Conservation (phyloP, 768 basidiomycete species). For the Lentinula raphanica region DNA sequence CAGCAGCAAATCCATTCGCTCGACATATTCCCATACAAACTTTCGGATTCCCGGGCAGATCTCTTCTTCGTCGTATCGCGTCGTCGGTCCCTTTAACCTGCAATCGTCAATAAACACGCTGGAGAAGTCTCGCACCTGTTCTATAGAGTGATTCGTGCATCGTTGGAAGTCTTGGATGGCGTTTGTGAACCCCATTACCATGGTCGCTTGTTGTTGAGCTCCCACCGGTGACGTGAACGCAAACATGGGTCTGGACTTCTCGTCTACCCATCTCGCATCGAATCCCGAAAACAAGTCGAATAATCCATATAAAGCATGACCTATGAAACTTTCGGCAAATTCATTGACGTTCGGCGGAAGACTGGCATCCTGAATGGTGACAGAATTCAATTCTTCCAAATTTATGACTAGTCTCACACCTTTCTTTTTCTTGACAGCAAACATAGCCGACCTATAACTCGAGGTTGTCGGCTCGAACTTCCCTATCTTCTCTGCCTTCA, state of each 20-base stretch:
- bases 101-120: constrained; percentile 25
- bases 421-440: background rate
- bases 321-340: constrained; percentile 1
- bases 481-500: background rate
- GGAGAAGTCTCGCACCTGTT: background rate
- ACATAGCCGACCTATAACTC: background rate
- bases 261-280: constrained; percentile 1
- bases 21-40: no score
- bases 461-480: background rate
- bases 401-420: background rate
- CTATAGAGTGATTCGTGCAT: background rate
- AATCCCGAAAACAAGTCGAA: background rate
- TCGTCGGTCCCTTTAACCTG: no score
- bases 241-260: constrained; percentile 1
- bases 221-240: constrained; percentile 9
- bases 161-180: constrained; percentile 3
- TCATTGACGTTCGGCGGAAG: background rate
- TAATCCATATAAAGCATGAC: background rate
- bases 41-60: no score
- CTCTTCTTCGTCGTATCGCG: no score
- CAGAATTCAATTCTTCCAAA: background rate
- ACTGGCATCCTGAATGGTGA: background rate
- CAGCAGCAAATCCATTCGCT: no score
- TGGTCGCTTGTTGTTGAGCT: constrained; percentile 9
- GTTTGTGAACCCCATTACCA: constrained; percentile 10